Base-by-base conservation (phyloP, 1,139 yeast genomes). In the Suhomyces bokatorum region DNA sequence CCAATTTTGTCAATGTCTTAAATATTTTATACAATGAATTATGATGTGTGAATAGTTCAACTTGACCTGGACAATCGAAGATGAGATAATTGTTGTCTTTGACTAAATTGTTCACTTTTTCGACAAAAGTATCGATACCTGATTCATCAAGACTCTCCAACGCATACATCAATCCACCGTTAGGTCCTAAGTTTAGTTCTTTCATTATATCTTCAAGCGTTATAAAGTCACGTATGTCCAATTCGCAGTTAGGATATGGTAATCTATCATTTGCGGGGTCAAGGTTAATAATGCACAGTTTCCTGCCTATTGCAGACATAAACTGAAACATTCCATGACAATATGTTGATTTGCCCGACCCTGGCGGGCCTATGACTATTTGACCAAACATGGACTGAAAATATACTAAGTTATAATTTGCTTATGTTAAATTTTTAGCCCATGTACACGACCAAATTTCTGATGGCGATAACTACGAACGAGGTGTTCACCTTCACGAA, bases 301-400 rank as follows among this genome's bases (percentile, higher is more conserved):
- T 87, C 46, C 99, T 73, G 7, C 99, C 99, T 38, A 95, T 89
- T 1, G 98, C 97, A 47, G 87, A 84, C 56, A 91, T 75, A 62
- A 95, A 93, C 71, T 93, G 98, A 55, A 79, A 78, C 83, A 93
- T 81, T 24, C 99, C 99, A 62, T 83, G 75, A 61, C 98, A 90
- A 62, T 88, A 95, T 0, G 99, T 95, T 0, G 97, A 88, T 60
- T 95, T 95, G 1, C 99, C 99, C 0, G 96, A 79, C 2, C 99
- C 99, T 0, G 99, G 99, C 0, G 99, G 98, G 0, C 99, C 99
- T 31, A 95, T 88, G 12, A 93, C 93, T 16, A 93, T 80, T 65
- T 93, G 97, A 2, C 96, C 97, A 64, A 88, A 91, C 71, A 74
- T 37, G 3, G 22, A 22, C 13, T 24, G 14, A 13, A 12, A n/a